A percentile compares a stretch with the other conserved stretches of the same genome.
phyloP scores from a whole-genome alignment of 2,329 filamentous ascomycete genomes.

The Blumeria graminis region DNA sequence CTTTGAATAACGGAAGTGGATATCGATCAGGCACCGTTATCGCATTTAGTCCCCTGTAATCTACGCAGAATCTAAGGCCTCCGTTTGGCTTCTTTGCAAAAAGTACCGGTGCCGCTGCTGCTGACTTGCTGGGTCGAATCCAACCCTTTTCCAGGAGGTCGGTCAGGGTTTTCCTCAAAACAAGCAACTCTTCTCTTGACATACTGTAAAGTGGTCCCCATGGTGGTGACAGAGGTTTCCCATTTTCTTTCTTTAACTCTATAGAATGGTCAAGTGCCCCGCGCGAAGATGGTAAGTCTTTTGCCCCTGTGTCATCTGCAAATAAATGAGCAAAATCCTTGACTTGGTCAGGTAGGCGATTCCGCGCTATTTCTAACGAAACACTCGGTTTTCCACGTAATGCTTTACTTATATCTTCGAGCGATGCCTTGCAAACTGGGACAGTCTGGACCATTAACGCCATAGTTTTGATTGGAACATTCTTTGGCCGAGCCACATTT shows the following conservation, averaged over 20 bases:
- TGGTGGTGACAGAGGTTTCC: background rate
- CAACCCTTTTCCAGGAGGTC: background rate
- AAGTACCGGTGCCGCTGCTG: background rate
- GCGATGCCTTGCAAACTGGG: background rate
- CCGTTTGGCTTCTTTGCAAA: background rate
- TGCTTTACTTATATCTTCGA: background rate
- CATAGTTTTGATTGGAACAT: background rate
- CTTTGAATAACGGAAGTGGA: background rate
- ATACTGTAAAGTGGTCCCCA: background rate
- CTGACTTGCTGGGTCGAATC: background rate
- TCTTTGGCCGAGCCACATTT: background rate
- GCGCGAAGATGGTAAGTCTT: background rate
- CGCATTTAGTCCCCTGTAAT: too few species aligned
- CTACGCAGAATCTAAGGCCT: background rate
- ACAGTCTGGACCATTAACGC: background rate
- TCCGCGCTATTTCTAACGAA: background rate
- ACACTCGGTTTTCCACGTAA: background rate
- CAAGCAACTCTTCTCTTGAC: background rate
- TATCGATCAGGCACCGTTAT: background rate
- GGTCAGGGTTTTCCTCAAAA: background rate
- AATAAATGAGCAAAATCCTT: background rate
- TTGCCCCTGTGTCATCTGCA: background rate
- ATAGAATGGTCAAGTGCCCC: background rate
- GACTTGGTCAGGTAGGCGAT: background rate
- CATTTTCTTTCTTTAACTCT: background rate